These are phyloP conservation scores for Breynia disticha DNA, from an alignment of 441 rosid genomes.

Conservation along the genomic window DNA sequence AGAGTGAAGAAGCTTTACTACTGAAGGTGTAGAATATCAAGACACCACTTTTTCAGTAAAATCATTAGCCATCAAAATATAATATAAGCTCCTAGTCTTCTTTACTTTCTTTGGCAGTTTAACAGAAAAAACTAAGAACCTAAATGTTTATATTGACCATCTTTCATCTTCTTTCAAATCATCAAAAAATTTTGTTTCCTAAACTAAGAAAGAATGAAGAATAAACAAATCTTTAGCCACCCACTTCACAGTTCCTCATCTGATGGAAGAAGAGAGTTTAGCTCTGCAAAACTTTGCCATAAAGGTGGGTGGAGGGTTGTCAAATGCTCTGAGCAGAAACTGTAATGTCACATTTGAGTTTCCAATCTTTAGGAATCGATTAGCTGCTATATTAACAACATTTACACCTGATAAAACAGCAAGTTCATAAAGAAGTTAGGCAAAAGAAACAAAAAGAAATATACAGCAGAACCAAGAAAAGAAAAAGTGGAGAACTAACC, in stretches of 20 bases:
- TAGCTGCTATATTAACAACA: conserved; percentile 25
- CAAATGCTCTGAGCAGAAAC: conserved; percentile 14
- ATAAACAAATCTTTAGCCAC: conserved; percentile 29
- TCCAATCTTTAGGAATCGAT: conserved; percentile 26
- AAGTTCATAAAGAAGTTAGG: conserved; percentile 9
- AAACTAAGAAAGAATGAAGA: conserved; percentile 43
- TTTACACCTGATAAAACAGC: conserved; percentile 43
- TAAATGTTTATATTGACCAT: conserved; percentile 30
- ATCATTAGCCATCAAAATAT: conserved; percentile 27
- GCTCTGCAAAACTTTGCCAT: conserved; percentile 27
- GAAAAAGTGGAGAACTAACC: conserved; percentile 33
- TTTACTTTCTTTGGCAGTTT: conserved; percentile 18
- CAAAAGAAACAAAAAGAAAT: conserved; percentile 22
- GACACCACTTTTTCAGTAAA: conserved; percentile 29
- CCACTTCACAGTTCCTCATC: conserved; percentile 35
- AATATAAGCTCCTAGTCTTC: conserved; percentile 15
- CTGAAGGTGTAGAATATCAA: conserved; percentile 23
- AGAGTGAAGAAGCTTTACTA: not conserved
- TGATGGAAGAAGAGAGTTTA: conserved; percentile 11
- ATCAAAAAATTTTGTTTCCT: conserved; percentile 20
- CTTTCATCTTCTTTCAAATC: conserved; percentile 21
- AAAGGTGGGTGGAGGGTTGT: conserved; percentile 17
- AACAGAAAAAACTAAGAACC: conserved; percentile 8
- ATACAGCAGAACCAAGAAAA: conserved; percentile 21
- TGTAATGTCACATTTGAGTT: conserved; percentile 18